Base-by-base conservation (phyloP, 1,284 basidiomycete genomes). In the Leccinum fallax region DNA sequence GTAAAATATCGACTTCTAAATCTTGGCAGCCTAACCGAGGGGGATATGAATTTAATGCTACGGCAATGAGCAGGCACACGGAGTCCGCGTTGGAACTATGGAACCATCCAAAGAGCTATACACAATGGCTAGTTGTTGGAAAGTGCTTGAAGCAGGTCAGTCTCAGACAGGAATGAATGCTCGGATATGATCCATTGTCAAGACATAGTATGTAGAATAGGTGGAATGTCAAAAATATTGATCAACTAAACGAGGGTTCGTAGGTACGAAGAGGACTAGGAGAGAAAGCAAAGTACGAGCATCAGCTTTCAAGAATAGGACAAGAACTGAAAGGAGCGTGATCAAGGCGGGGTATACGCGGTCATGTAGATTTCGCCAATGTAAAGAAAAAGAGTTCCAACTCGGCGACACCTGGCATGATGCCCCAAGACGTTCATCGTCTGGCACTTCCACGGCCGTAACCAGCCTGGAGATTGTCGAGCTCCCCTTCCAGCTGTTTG, bases 401-500 rank as follows among this genome's bases (percentile, higher is more conserved):
- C 57, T 40, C n/a, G 51, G 62, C 36, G 32, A 60, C 54, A 53
- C 40, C 54, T 11, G 26, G n/a, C 32, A 43, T 11, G 1, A 40
- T 48, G 32, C 43, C 40, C 48, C 15, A 15, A 8, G 15, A 52
- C 16, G 52, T 74, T 83, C 76, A 91, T 80, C 90, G 81, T 76
- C 91, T 86, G 76, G 82, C 82, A 30, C 89, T 88, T 71, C 88
- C 86, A 51, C 90, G 84, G 57, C 89, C 87, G 71, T 95, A 95
- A 59, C 94, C 94, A 64, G 90, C 87, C 74, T 95, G 92, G 61
- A 95, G 84, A 71, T 89, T 92, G 80, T 96, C 94, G 65, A 96
- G 84, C 77, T 96, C 94, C 55, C 85, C 87, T 76, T 97, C 94
- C 74, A 96, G 83, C 63, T 88, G 82, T 79, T 97, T 97, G 85